Conservation (phyloP, 1,139 yeast genomes). For the Saccharomyces hybrid region DNA sequence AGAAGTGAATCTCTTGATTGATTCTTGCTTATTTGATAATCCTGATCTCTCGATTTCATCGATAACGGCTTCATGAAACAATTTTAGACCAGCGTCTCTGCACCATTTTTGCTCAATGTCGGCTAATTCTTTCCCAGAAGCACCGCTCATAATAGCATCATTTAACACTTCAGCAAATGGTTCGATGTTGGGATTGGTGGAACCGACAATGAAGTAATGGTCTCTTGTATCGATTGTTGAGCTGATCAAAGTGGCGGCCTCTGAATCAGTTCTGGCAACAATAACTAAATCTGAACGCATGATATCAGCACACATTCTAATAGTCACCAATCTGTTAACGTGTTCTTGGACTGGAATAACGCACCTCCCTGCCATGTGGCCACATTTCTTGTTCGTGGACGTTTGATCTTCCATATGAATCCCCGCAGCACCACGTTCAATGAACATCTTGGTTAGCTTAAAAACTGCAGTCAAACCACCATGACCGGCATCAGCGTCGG, state of each 20-base stretch:
- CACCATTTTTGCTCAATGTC: slow-evolving; percentile 79
- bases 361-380: slow-evolving; percentile 95
- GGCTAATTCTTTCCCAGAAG: slow-evolving; percentile 62
- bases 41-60: slow-evolving; percentile 59
- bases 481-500: slow-evolving; percentile 98
- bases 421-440: slow-evolving; percentile 98
- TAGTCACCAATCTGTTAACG: slow-evolving; percentile 85
- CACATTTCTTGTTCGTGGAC: slow-evolving; percentile 97
- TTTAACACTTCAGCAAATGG: slow-evolving; percentile 74
- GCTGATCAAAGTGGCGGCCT: slow-evolving; percentile 90
- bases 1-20: slow-evolving; percentile 58
- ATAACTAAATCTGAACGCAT: slow-evolving; percentile 78
- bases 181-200: slow-evolving; percentile 74
- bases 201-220: slow-evolving; percentile 85
- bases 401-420: slow-evolving; percentile 98
- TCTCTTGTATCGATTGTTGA: slow-evolving; percentile 92
- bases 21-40: slow-evolving; percentile 55
- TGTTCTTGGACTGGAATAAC: slow-evolving; percentile 97
- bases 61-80: slow-evolving; percentile 86
- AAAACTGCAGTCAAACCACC: slow-evolving; percentile 96
- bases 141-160: slow-evolving; percentile 71
- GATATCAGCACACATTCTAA: slow-evolving; percentile 92
- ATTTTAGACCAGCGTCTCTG: slow-evolving; percentile 72
- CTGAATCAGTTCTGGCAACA: slow-evolving; percentile 95
- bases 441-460: slow-evolving; percentile 90